phyloP scores from a whole-genome alignment of 495 filamentous ascomycete genomes.

The Beverwykella pulmonaria region DNA sequence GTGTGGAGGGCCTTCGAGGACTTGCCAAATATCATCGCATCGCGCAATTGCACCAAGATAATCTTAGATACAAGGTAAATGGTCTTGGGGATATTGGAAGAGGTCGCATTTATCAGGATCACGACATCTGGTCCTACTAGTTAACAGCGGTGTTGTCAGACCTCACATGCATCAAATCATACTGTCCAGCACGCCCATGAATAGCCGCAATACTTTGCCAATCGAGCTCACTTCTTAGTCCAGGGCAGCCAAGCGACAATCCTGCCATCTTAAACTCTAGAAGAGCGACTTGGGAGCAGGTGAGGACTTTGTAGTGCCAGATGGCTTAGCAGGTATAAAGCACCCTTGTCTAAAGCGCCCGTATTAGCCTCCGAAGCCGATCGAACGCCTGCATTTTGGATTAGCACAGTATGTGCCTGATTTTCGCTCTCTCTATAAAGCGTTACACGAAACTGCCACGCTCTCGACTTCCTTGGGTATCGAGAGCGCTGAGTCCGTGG shows the following conservation, averaged over 20 bases:
- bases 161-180: conserved; percentile 14
- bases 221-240: conserved; percentile 1
- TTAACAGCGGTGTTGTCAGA: conserved; percentile 22
- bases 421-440: no score
- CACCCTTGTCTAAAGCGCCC: no score
- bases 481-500: no score
- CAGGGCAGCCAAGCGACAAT: no score
- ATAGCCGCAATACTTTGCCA: neutral
- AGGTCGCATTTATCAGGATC: conserved; percentile 15
- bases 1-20: conserved; percentile 1
- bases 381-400: no score
- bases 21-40: conserved; percentile 1
- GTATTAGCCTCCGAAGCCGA: no score
- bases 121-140: conserved; percentile 31
- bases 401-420: no score
- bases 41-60: neutral
- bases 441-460: no score
- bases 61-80: neutral
- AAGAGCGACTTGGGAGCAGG: neutral
- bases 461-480: no score
- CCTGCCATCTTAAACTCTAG: neutral
- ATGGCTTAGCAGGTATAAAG: no score
- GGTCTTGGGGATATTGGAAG: neutral
- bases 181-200: conserved; percentile 7
- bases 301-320: conserved; percentile 38